These are phyloP conservation scores for Epicoccum sorghinum DNA, from an alignment of 2,329 filamentous ascomycete species.

Conservation along the genomic window DNA sequence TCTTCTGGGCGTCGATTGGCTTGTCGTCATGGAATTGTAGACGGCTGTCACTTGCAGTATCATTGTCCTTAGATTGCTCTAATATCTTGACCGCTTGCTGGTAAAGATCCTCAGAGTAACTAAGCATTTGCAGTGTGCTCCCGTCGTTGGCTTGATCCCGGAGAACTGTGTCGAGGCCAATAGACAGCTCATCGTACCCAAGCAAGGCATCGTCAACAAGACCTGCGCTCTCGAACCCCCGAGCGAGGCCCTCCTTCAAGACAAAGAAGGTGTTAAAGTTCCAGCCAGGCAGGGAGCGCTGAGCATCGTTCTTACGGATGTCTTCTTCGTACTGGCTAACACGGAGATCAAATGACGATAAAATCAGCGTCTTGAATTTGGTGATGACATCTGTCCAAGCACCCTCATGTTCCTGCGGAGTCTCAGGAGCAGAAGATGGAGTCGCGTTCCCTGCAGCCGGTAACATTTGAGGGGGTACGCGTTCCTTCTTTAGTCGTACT, in stretches of 20 bases:
- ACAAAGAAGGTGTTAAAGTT: conserved; percentile 99
- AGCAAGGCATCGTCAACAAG: conserved; percentile 93
- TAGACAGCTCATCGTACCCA: conserved; percentile 91
- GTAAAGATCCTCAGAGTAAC: conserved; percentile 75
- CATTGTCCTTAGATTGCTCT: conserved; percentile 24
- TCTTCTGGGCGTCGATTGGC: conserved; percentile 56
- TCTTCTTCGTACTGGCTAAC: conserved; percentile 97
- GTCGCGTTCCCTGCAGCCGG: conserved; percentile 50
- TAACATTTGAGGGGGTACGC: conserved; percentile 53
- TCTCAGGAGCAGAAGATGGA: conserved; percentile 58
- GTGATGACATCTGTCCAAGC: conserved; percentile 84
- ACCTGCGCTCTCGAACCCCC: conserved; percentile 94
- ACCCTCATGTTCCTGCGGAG: conserved; percentile 76
- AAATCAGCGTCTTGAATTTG: conserved; percentile 85
- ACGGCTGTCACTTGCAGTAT: conserved; percentile 15
- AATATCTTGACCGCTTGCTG: conserved; percentile 46
- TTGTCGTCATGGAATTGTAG: conserved; percentile 38
- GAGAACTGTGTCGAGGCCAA: conserved; percentile 83
- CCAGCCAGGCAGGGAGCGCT: conserved; percentile 89
- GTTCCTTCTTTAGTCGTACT: conserved; percentile 70
- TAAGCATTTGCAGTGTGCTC: conserved; percentile 70
- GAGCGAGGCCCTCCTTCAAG: conserved; percentile 89
- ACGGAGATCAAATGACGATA: conserved; percentile 86
- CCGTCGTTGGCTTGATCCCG: conserved; percentile 71
- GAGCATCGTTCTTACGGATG: conserved; percentile 90